Conservation (phyloP, 139 green algal genomes). For the Asterochloris erici region DNA sequence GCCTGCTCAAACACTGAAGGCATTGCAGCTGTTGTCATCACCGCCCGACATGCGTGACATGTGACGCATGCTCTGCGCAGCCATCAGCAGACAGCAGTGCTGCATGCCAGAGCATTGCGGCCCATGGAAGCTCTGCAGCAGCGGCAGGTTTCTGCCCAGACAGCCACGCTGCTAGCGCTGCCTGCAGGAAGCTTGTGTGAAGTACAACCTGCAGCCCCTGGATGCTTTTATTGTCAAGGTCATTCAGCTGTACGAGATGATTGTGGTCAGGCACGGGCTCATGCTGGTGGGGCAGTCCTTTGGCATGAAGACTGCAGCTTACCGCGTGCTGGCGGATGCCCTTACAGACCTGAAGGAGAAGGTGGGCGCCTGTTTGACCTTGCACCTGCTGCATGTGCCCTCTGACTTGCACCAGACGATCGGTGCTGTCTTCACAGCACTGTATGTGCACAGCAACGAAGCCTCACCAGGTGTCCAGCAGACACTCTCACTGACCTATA, state of each 20-base stretch:
- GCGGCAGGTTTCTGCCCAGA: neutral
- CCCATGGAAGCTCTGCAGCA: neutral
- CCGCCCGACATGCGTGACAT: constrained; percentile 9
- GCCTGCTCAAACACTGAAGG: constrained; percentile 63
- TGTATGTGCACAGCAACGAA: no score
- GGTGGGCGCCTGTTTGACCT: neutral
- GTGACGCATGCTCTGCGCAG: constrained; percentile 24
- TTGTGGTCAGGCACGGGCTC: constrained; percentile 39
- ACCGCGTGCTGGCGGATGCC: constrained; percentile 43
- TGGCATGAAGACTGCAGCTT: constrained; percentile 61
- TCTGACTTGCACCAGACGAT: no score
- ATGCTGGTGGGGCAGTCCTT: constrained; percentile 56
- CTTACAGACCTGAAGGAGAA: constrained; percentile 47
- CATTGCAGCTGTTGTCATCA: constrained; percentile 49
- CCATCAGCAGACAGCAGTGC: neutral
- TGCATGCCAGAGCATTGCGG: neutral
- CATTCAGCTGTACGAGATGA: constrained; percentile 83
- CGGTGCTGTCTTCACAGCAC: no score
- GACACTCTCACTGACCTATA: no score
- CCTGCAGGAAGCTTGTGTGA: constrained; percentile 26
- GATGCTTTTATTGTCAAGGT: constrained; percentile 71
- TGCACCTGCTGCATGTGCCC: no score
- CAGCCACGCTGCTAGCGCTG: neutral
- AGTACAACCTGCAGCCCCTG: constrained; percentile 64
- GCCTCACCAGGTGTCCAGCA: no score